Base-by-base conservation (phyloP, 1,139 yeast genomes). In the Hyphopichia pseudoburtonii region DNA sequence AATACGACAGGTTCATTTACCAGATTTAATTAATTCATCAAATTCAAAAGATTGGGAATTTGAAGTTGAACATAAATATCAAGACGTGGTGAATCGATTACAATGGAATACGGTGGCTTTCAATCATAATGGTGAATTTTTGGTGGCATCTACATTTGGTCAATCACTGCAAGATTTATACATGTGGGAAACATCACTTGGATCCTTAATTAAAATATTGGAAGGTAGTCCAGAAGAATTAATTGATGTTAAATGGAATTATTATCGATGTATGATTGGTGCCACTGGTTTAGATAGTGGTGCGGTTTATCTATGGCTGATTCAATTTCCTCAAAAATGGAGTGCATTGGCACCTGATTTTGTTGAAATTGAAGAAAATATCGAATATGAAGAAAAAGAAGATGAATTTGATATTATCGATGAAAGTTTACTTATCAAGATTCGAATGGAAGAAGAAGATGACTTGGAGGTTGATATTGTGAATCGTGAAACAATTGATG, bases 331-430 rank as follows among this genome's bases (percentile, higher is more conserved):
- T 1, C 97, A 89, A 52, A 86, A 87, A 61, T 90, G 98, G 98
- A 85, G 95, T 59, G 96, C 97, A 0, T 69, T 90, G 48, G 97
- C 97, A 0, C 97, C 97, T 0, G 98, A 92, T 59, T 90, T 92
- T 56, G 95, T 86, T 37, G 97, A 90, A 57, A 82, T 90, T 30
- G 97, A 90, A 55, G 96, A 90, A 52, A 90, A 89, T 52, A 83
- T 88, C 11, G 89, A 86, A 43, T 90, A 90, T 58, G 79, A 80
- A 45, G 98, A 90, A 53, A 76, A 76, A 41, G 98, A 90, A 57
- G 96, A 89, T 57, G 98, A 90, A 59, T 90, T 90, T 59, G 98
- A 90, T 57, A 76, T 86, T 25, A 75, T 80, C 4, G 90, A 82
- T 43, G 86, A 81, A 40, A 77, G 72, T 28, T 83, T 74, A 35